A percentile compares a stretch with the other conserved stretches of the same genome.
phyloP scores from a whole-genome alignment of 2,329 filamentous ascomycete genomes.

The Arthrobotrys entomopaga region DNA sequence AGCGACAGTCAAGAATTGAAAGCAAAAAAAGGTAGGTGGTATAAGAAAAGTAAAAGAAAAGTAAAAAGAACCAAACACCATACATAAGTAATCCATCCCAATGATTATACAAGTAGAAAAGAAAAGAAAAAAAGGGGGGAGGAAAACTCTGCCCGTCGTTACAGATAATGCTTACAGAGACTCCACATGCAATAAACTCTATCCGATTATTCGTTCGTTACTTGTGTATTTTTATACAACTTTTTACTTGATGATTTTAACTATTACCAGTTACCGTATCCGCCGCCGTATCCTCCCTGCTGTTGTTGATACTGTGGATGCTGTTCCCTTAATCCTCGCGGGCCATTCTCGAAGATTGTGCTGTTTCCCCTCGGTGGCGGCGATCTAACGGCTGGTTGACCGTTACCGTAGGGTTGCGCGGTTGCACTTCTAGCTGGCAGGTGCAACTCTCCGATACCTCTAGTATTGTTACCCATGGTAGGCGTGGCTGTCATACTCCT shows the following conservation, averaged over 20 bases:
- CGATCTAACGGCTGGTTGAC: constrained; percentile 25
- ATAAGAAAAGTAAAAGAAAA: constrained; percentile 15
- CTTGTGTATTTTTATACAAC: no score
- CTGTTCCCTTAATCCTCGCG: constrained; percentile 5
- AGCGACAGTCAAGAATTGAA: constrained; percentile 23
- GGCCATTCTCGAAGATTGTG: constrained; percentile 36
- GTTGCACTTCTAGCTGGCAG: constrained; percentile 38
- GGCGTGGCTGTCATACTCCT: constrained; percentile 43
- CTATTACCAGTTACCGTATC: constrained; percentile 17
- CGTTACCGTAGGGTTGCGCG: constrained; percentile 16
- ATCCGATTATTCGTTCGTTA: no score
- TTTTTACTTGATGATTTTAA: not conserved
- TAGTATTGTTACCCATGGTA: constrained; percentile 13
- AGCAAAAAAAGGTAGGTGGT: constrained; percentile 6
- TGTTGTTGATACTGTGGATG: constrained; percentile 15
- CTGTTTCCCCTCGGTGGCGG: constrained; percentile 42
- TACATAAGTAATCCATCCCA: constrained; percentile 26
- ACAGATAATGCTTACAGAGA: no score
- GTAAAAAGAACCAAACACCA: constrained; percentile 34
- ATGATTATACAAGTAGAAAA: constrained; percentile 2
- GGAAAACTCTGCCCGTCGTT: not conserved
- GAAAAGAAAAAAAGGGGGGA: constrained; percentile 2
- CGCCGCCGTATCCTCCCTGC: constrained; percentile 25
- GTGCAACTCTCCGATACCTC: constrained; percentile 5
- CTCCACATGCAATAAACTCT: no score